Conservation (phyloP, 2,329 filamentous ascomycete genomes). For the Ophiostoma australiae region DNA sequence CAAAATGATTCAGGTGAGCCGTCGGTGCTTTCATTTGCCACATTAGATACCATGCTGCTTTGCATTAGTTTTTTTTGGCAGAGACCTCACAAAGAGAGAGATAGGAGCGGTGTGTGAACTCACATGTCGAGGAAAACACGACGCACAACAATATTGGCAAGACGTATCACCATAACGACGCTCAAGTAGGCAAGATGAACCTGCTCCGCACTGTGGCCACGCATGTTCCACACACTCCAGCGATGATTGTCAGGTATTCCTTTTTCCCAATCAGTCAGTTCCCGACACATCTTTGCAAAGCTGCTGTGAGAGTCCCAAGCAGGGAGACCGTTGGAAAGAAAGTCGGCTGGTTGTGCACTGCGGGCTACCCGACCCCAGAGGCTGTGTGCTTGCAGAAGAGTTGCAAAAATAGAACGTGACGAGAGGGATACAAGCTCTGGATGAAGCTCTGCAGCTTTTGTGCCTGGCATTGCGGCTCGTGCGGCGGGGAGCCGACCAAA, state of each 20-base stretch:
- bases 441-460: slow-evolving; percentile 31
- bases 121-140: slow-evolving; percentile 13
- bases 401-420: slow-evolving; percentile 36
- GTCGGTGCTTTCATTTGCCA: background rate
- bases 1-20: slow-evolving; percentile 6
- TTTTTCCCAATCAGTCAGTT: slow-evolving; percentile 31
- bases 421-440: slow-evolving; percentile 29
- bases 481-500: slow-evolving; percentile 33
- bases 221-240: slow-evolving; percentile 36
- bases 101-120: background rate
- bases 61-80: background rate
- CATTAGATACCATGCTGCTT: slow-evolving; percentile 2
- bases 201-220: slow-evolving; percentile 34
- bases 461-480: slow-evolving; percentile 34
- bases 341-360: slow-evolving; percentile 28
- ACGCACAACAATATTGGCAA: slow-evolving; percentile 35
- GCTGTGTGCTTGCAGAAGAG: slow-evolving; percentile 34
- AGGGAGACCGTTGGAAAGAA: slow-evolving; percentile 21
- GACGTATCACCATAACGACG: slow-evolving; percentile 33
- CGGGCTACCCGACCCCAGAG: slow-evolving; percentile 36
- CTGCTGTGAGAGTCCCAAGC: slow-evolving; percentile 27
- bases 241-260: slow-evolving; percentile 31
- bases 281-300: slow-evolving; percentile 28
- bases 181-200: slow-evolving; percentile 36
- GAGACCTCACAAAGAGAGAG: background rate